Base-by-base conservation (phyloP, 164 flowering plant species). In the Vitis vinifera region DNA sequence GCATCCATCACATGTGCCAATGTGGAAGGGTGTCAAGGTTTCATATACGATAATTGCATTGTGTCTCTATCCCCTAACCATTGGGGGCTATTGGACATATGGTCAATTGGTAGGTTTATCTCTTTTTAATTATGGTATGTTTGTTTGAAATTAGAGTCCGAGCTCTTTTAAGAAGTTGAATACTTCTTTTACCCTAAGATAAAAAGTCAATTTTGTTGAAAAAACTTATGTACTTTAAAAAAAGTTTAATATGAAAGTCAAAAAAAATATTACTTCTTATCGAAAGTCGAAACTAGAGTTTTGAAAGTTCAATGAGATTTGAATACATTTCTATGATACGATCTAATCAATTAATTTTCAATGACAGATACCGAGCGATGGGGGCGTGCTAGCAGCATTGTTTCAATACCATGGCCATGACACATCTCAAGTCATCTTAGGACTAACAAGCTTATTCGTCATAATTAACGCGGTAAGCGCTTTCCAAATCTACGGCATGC, bases 401-500 rank as follows among this genome's bases (percentile, higher is more conserved):
- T 69, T 50, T 65, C 4, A 16, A 1, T 75, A 53, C 76, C 78
- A 78, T 30, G n/a, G 44, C 15, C 17, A 6, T 0, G 76, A 66
- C 19, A 51, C 44, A 5, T 75, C 81, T 2, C 53, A 55, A 52
- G 23, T 52, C 3, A 14, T 61, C 12, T 23, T 78, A 10, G 78
- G 74, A 19, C 57, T 75, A 2, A 66, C 67, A 10, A 65, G 75
- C 68, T 37, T 69, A 1, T 58, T 78, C 1, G 75, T 75, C 8
- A 59, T 78, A 19, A 52, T 75, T 7, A 75, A 63, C 66, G 55
- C 70, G 11, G 16, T 72, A 16, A 71, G 78, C 67, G 62, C 78
- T 9, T 78, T 74, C 68, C 78, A 78, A 31, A 72, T 78, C 67
- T 78, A 78, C n/a, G 81, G 61, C 30, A 78, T 78, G 81, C 76